Evolutionary conservation across 495 filamentous ascomycete genomes (phyloP).

Genomic region (Staphylotrichum tortipilum): DNA sequence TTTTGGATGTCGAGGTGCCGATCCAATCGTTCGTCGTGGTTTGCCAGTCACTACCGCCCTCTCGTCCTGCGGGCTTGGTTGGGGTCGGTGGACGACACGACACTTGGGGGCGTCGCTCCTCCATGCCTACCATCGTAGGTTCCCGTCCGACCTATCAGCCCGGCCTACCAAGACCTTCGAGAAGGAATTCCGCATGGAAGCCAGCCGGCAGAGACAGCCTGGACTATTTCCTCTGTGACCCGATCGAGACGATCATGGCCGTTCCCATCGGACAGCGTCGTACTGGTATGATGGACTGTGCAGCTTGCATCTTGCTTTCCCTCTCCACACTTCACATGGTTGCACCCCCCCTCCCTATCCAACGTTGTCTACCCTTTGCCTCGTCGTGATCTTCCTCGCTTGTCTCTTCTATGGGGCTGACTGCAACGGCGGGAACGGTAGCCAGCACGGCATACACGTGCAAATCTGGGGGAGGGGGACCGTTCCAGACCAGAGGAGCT

Average conservation of each 20-base stretch:
- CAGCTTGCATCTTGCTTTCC: too few relatives aligned
- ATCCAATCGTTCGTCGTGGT: conserved; percentile 20
- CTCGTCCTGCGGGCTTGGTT: conserved; percentile 12
- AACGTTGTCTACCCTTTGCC: neutral
- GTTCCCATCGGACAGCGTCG: neutral
- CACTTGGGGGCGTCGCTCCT: neutral
- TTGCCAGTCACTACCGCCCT: conserved; percentile 2
- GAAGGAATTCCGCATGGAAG: conserved; percentile 5
- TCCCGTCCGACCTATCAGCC: too few relatives aligned
- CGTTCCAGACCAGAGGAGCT: neutral
- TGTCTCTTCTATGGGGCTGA: neutral
- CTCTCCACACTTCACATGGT: conserved; percentile 2
- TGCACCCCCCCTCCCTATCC: too few relatives aligned
- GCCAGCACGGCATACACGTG: too few relatives aligned
- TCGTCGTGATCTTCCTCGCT: neutral
- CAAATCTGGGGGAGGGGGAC: too few relatives aligned
- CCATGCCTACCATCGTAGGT: neutral
- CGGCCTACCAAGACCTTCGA: conserved; percentile 1
- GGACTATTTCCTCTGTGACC: too few relatives aligned
- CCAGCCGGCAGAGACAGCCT: neutral
- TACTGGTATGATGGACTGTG: conserved; percentile 17
- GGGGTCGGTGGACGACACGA: neutral
- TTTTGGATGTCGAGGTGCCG: conserved; percentile 23
- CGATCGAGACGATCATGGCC: conserved; percentile 13
- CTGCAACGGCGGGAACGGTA: neutral